phyloP scores from a whole-genome alignment of 2,329 filamentous ascomycete genomes.

The Albophoma yamanashiensis region DNA sequence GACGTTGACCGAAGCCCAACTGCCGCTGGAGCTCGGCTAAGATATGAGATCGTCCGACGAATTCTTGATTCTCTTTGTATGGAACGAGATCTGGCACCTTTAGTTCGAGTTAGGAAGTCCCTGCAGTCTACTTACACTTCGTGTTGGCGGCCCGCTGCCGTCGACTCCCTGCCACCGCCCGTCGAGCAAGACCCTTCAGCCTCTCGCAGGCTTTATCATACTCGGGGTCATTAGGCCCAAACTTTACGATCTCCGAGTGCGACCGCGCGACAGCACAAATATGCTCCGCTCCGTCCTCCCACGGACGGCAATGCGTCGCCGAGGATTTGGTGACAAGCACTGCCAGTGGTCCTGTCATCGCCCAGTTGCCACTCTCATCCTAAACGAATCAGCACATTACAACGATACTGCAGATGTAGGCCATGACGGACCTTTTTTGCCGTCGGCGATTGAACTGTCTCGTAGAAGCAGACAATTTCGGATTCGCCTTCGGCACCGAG shows the following conservation, averaged over 20 bases:
- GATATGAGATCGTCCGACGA: not conserved
- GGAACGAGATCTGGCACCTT: not conserved
- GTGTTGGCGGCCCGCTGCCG: not conserved
- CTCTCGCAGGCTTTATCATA: not conserved
- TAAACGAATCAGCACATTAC: not conserved
- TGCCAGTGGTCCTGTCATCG: not conserved
- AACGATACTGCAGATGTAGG: not conserved
- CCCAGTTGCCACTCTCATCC: not conserved
- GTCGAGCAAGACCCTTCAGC: not conserved
- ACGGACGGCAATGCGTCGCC: not conserved
- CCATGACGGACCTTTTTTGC: not conserved
- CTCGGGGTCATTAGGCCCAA: not conserved
- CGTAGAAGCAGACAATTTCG: not conserved
- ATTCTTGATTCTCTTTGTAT: not conserved
- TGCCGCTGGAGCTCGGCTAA: not conserved
- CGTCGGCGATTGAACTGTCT: not conserved
- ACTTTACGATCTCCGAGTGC: not conserved
- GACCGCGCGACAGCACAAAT: not conserved
- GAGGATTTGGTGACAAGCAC: not conserved
- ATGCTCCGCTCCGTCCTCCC: not conserved
- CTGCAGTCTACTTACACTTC: not conserved
- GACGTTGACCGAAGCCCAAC: not conserved
- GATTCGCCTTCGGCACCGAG: not conserved
- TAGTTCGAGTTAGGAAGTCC: not conserved
- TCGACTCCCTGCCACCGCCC: not conserved